Evolutionary conservation across 2,329 filamentous ascomycete genomes (phyloP).

Genomic region (Hypoxylon sp.): DNA sequence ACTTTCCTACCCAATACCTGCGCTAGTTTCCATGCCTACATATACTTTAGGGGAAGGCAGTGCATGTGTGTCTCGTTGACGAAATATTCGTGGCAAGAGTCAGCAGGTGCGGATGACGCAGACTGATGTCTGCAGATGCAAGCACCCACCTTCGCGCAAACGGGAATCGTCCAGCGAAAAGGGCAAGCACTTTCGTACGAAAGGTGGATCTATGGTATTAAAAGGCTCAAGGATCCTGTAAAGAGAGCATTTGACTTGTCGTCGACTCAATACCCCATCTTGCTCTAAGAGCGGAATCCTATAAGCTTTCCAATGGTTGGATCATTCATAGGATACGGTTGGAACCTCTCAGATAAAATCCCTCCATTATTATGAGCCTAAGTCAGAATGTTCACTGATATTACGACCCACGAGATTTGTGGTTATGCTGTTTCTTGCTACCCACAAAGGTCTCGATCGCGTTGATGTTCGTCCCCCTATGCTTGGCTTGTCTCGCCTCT

Average conservation of each 20-base stretch:
- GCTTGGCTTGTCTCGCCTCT: conserved; percentile 57
- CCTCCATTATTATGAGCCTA: background rate
- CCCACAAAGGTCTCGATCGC: conserved; percentile 58
- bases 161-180: conserved; percentile 5
- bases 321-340: background rate
- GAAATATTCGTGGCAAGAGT: background rate
- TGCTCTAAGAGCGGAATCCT: background rate
- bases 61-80: background rate
- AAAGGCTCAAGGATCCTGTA: too few species aligned
- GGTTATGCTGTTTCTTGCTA: conserved; percentile 51
- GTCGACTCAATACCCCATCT: background rate
- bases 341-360: background rate
- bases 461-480: conserved; percentile 63
- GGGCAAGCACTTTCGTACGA: background rate
- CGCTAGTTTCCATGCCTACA: too few species aligned
- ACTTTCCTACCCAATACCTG: too few species aligned
- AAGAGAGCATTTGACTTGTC: too few species aligned
- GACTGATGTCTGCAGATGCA: conserved; percentile 18
- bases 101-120: background rate
- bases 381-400: background rate
- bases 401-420: background rate
- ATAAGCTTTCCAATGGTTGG: background rate
- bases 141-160: conserved; percentile 25
- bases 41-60: too few species aligned
- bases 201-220: background rate